These are phyloP conservation scores for Reutealis trisperma DNA, from an alignment of 345 rosid species.

Conservation along the genomic window DNA sequence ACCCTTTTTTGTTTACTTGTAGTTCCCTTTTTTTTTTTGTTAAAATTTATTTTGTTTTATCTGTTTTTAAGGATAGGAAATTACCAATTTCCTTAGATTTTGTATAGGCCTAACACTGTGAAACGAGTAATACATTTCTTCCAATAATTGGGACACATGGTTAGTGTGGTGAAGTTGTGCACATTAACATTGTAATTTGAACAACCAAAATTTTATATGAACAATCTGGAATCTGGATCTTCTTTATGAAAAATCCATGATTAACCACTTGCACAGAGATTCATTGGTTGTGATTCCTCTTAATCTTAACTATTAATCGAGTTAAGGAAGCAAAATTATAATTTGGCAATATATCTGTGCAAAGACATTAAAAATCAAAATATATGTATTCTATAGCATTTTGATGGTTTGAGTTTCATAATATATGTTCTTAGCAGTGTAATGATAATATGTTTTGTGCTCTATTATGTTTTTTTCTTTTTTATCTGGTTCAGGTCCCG, in stretches of 20 bases:
- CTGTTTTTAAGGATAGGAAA: too few relatives aligned
- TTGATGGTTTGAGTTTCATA: not conserved
- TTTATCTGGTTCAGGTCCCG: too few relatives aligned
- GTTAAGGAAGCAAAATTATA: not conserved
- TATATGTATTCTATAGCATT: not conserved
- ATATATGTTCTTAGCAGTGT: not conserved
- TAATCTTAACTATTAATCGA: not conserved
- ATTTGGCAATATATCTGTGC: not conserved
- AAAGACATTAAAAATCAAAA: not conserved
- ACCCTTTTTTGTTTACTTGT: not conserved
- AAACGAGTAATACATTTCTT: too few relatives aligned
- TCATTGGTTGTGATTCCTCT: not conserved
- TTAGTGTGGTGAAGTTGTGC: too few relatives aligned
- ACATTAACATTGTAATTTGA: too few relatives aligned
- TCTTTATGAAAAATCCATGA: not conserved
- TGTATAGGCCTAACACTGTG: not conserved
- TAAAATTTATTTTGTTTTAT: not conserved
- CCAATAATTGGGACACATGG: too few relatives aligned
- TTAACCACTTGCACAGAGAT: not conserved
- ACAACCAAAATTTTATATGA: too few relatives aligned
- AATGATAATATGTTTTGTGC: not conserved
- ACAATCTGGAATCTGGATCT: too few relatives aligned
- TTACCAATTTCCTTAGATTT: not conserved
- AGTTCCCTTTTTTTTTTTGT: not conserved
- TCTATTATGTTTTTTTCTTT: not conserved